phyloP scores from a whole-genome alignment of 202 grass and related monocot species.

The Eragrostis tef region DNA sequence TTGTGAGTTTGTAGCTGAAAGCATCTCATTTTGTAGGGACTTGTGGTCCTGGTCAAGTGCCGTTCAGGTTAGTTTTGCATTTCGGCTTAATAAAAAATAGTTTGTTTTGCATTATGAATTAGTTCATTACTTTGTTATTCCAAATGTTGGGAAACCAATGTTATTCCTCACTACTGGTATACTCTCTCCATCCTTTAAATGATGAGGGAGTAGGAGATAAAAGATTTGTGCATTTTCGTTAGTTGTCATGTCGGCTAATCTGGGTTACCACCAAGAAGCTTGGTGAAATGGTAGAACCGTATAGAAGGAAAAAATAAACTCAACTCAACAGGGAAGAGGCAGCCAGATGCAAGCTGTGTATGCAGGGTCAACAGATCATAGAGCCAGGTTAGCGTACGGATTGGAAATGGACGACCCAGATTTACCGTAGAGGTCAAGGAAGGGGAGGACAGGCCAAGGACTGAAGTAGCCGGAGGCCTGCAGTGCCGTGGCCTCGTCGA shows the following conservation, averaged over 20 bases:
- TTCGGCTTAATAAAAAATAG: no score
- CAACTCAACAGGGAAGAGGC: background rate
- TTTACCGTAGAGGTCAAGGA: slow-evolving; percentile 75
- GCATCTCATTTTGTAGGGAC: background rate
- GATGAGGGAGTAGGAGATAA: no score
- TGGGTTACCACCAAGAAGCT: background rate
- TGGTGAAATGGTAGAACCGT: background rate
- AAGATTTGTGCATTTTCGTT: no score
- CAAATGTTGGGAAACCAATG: background rate
- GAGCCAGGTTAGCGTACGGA: background rate
- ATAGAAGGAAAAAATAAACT: background rate
- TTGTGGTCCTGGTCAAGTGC: background rate
- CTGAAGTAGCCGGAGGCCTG: slow-evolving; percentile 67
- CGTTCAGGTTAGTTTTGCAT: background rate
- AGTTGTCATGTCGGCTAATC: background rate
- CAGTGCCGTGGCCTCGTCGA: slow-evolving; percentile 66
- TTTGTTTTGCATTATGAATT: background rate
- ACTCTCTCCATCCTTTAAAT: no score
- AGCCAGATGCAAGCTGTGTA: background rate
- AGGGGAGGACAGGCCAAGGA: slow-evolving; percentile 50
- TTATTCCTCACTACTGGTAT: background rate
- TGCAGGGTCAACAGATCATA: background rate
- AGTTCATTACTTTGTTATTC: background rate
- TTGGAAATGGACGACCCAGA: background rate
- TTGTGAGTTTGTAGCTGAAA: background rate